phyloP scores from a whole-genome alignment of 179 eudicot genomes.

The Carnegiea gigantea region DNA sequence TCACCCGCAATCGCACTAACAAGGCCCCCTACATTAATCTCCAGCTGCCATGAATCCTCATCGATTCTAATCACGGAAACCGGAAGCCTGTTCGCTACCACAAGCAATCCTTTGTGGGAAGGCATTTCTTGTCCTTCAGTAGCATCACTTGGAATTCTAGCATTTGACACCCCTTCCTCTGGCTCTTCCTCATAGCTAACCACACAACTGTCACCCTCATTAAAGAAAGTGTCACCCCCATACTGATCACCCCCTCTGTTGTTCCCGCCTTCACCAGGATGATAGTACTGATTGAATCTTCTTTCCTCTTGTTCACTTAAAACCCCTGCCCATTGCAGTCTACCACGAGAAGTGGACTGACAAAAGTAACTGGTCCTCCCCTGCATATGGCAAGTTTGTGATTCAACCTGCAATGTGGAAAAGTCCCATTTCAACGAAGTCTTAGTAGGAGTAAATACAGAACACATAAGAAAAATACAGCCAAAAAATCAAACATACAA shows the following conservation, averaged over 20 bases:
- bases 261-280: conserved; percentile 35
- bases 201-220: conserved; percentile 42
- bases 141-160: conserved; percentile 25
- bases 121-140: conserved; percentile 19
- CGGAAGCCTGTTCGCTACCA: conserved; percentile 77
- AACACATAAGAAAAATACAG: neutral
- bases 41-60: conserved; percentile 62
- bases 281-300: conserved; percentile 34
- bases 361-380: conserved; percentile 8
- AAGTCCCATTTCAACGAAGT: neutral
- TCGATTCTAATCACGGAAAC: conserved; percentile 60
- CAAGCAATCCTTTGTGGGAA: conserved; percentile 45
- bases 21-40: conserved; percentile 70
- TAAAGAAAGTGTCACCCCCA: conserved; percentile 31
- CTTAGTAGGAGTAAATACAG: neutral
- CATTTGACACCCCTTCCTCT: conserved; percentile 26
- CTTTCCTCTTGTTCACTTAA: conserved; percentile 54
- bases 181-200: conserved; percentile 39
- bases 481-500: neutral
- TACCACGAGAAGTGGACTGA: neutral
- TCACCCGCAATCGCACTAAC: conserved; percentile 80
- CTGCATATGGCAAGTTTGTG: conserved; percentile 11
- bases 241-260: conserved; percentile 28
- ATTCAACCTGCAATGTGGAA: conserved; percentile 26
- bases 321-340: conserved; percentile 51